Conservation (phyloP, 2,329 filamentous ascomycete species). For the Fusarium nematophilum region DNA sequence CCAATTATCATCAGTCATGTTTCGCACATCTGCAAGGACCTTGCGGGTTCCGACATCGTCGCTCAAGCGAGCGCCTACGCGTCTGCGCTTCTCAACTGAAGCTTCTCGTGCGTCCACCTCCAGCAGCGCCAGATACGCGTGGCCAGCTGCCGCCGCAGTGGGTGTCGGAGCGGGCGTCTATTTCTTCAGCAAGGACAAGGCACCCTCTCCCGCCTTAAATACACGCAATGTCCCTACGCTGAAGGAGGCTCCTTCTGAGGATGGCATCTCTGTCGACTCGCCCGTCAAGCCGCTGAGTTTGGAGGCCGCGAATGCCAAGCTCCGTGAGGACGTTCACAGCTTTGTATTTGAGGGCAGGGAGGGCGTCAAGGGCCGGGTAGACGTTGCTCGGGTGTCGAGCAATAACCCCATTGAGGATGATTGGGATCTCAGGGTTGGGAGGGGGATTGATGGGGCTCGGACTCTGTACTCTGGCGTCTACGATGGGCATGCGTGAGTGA, state of each 20-base stretch:
- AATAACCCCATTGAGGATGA: constrained; percentile 52
- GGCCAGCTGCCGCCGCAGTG: constrained; percentile 13
- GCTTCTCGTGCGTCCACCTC: constrained; percentile 3
- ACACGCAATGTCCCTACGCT: constrained; percentile 17
- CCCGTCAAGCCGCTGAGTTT: constrained; percentile 44
- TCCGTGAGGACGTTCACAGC: constrained; percentile 46
- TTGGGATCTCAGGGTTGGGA: constrained; percentile 48
- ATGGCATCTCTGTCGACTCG: constrained; percentile 39
- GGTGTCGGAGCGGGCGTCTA: constrained; percentile 23
- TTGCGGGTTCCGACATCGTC: background rate
- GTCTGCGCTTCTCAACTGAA: constrained; percentile 26
- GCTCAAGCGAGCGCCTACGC: constrained; percentile 10
- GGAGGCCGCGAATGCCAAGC: constrained; percentile 43
- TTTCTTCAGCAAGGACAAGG: constrained; percentile 6
- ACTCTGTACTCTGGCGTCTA: constrained; percentile 55
- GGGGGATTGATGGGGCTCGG: constrained; percentile 43
- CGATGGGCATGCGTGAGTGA: constrained; percentile 61
- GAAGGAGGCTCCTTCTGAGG: constrained; percentile 27
- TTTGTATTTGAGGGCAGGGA: constrained; percentile 45
- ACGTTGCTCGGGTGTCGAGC: constrained; percentile 50
- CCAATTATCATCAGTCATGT: constrained; percentile 17
- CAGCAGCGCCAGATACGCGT: constrained; percentile 6
- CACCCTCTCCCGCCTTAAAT: background rate
- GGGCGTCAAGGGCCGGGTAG: constrained; percentile 46
- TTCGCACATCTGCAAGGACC: constrained; percentile 9